Conservation (phyloP, 805 yeast species). For the Wickerhamomyces chambardii region DNA sequence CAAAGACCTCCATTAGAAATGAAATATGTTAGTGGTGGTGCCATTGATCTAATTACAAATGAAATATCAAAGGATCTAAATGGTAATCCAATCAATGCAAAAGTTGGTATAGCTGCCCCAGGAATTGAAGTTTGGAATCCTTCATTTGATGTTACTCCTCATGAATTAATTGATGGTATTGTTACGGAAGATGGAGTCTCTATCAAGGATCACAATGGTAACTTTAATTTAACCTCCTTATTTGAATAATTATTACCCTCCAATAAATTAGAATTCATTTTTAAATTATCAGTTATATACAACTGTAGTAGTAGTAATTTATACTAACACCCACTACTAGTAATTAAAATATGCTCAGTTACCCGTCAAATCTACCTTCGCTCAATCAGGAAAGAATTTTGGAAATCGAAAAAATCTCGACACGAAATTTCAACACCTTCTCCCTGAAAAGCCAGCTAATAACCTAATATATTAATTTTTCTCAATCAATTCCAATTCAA, state of each 20-base stretch:
- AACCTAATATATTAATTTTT: too few relatives aligned
- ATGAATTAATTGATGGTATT: slow-evolving; percentile 73
- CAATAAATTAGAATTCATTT: too few relatives aligned
- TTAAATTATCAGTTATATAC: too few relatives aligned
- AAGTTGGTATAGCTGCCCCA: slow-evolving; percentile 78
- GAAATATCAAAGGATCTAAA: slow-evolving; percentile 15
- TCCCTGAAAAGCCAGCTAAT: too few relatives aligned
- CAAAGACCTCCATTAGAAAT: slow-evolving; percentile 79
- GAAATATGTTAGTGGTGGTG: slow-evolving; percentile 66
- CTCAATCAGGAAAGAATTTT: too few relatives aligned
- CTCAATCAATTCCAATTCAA: too few relatives aligned
- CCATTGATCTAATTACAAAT: slow-evolving; percentile 24
- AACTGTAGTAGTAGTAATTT: too few relatives aligned
- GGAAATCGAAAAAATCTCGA: too few relatives aligned
- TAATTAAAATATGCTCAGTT: too few relatives aligned
- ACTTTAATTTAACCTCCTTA: slow-evolving; percentile 31
- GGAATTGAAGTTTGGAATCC: slow-evolving; percentile 92
- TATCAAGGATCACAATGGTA: slow-evolving; percentile 39
- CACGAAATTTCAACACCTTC: too few relatives aligned
- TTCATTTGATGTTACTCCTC: slow-evolving; percentile 90
- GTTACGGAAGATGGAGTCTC: slow-evolving; percentile 72
- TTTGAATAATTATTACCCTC: slow-evolving; percentile 5
- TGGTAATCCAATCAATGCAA: slow-evolving; percentile 27
- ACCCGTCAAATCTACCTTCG: too few relatives aligned
- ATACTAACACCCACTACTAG: too few relatives aligned